Base-by-base conservation (phyloP, 495 filamentous ascomycete genomes). In the Collariella sp. region DNA sequence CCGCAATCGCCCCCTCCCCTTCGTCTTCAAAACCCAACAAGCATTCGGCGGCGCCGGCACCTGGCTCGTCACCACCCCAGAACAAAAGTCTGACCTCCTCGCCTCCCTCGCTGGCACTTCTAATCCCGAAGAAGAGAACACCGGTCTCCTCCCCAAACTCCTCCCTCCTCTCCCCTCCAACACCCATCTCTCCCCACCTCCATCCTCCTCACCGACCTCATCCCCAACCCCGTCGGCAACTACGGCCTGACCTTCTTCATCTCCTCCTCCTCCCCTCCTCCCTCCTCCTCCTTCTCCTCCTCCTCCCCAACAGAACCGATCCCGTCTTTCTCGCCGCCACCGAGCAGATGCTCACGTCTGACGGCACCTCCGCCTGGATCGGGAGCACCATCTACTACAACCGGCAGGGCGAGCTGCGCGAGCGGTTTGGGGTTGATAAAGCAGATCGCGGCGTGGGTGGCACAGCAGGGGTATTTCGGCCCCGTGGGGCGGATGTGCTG, bases 1-100 rank as follows among this genome's bases (percentile, higher is more conserved):
- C 24, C 35, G 46, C 7, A 18, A n/a, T 15, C 52, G 60, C 4
- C 26, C 50, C 11, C 16, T 62, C 0, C 68, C 67, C 11, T 70
- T 71, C 18, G 67, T 71, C 15, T 16, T 70, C 45, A 70, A 71
- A 50, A 68, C 56, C 4, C 68, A 71, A 18, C 68, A 71, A 43
- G 59, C 65, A 24, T 69, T 63, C 46, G 63, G 63, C n/a, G 67
- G 67, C 9, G 65, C 64, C 5, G 68, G 68, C 16, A 68, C 67
- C n/a, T 71, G 61, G 58, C 51, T 70, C 0, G 53, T 71, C 7
- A 41, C 29, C 10, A 34, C 36, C 0, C 45, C 62, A 15, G 50
- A 56, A 7, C 34, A 68, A 6, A 65, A 62, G n/a, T 5, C 19
- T 13, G 41, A 63, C 7, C 12, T 68, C 10, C 39, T 66, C 3